These are phyloP conservation scores for Perilla frutescens DNA, from an alignment of 257 asterid species.

Conservation along the genomic window DNA sequence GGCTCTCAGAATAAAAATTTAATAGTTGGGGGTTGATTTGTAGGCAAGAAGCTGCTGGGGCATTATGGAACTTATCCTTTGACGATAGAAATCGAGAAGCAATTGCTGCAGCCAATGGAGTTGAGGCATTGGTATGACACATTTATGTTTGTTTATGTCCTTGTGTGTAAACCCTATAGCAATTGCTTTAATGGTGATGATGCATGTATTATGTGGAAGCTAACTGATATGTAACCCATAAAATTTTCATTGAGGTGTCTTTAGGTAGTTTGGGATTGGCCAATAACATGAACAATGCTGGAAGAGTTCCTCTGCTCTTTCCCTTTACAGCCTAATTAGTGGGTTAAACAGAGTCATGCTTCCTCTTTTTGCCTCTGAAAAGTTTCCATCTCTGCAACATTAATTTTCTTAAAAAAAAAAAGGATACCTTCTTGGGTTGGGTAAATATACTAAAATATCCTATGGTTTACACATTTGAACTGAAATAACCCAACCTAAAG, in stretches of 20 bases:
- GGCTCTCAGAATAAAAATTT: slow-evolving; percentile 3
- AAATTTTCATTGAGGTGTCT: neutral
- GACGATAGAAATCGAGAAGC: slow-evolving; percentile 92
- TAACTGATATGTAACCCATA: slow-evolving; percentile 1
- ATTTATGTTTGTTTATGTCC: slow-evolving; percentile 12
- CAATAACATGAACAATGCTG: neutral
- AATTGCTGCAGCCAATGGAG: slow-evolving; percentile 87
- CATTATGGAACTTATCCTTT: slow-evolving; percentile 88
- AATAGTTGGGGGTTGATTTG: slow-evolving; percentile 27
- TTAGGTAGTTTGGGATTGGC: neutral
- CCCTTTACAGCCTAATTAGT: neutral
- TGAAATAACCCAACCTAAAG: too few relatives aligned
- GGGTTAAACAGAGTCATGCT: neutral
- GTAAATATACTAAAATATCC: too few relatives aligned
- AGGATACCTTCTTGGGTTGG: neutral
- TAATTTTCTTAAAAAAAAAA: neutral
- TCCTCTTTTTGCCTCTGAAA: neutral
- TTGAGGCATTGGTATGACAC: slow-evolving; percentile 82
- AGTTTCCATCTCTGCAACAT: neutral
- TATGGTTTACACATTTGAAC: too few relatives aligned
- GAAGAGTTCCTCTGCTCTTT: neutral
- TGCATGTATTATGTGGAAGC: neutral
- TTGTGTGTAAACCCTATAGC: neutral
- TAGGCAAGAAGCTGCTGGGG: slow-evolving; percentile 99
- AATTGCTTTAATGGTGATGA: neutral